Evolutionary conservation across 768 basidiomycete species (phyloP), one percentile per base, ranked within the genome.

Genomic region (Tylopilus sp.): DNA sequence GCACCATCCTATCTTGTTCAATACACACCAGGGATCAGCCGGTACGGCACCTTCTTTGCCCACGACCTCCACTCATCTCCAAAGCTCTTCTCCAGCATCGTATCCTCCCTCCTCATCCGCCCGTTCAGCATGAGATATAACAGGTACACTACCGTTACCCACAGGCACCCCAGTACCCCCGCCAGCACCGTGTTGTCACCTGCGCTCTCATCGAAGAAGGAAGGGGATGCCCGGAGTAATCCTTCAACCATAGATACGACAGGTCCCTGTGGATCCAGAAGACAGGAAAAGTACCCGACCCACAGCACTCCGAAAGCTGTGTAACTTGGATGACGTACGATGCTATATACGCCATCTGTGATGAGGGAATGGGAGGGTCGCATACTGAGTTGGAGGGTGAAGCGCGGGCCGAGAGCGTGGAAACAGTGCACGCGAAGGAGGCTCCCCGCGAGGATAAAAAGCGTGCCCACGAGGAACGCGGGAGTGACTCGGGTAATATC

Each of bases 241-340:
- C 28, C 7, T 28, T 28, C 28, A 10, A 28, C 28, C 7, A 28
- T 8, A 7, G 28, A 28, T 10, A 28, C 11, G 28, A 28, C 6
- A 7, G 28, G 7, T 28, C 28, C 28, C 11, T 28, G 28, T 28
- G 28, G 28, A 8, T 28, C 28, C 8, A 28, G 28, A 28, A 28
- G 28, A 28, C 28, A 28, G 28, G 28, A 28, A 28, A 28, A 28
- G 11, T 28, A 28, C 7, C 28, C 28, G 28, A 51, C 0, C 6
- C 11, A 17, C n/a, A 55, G 17, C 7, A 4, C 13, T 0, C 47
- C 0, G 0, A 1, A 8, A 3, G 50, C 68, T 0, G 57, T 58
- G 38, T 71, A 70, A 18, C 60, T 61, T 7, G 70, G 70, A 52
- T 71, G 70, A 2, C 70, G 62, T 4, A 71, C 63, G 46, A 62